Base-by-base conservation (phyloP, 371 early-diverging fungal species). In the Funneliformis caledonium region DNA sequence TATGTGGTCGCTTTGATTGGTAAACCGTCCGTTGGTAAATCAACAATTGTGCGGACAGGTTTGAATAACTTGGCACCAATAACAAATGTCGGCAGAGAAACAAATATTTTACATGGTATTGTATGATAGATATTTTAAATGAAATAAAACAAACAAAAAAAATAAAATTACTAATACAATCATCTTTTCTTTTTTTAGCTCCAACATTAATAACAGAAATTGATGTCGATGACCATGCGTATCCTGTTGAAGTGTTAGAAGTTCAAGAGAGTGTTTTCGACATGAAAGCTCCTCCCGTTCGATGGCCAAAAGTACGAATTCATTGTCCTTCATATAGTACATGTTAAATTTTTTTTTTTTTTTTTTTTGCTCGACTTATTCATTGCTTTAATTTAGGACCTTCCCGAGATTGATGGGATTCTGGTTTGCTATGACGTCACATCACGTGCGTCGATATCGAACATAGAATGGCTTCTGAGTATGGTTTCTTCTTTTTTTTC, bases 191-290 rank as follows among this genome's bases (percentile, higher is more conserved):
- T 52, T 52, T 43, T 45, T 43, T 69, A 59, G 59, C 59, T 7
- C 59, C 74, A 12, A 59, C 59, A 5, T 52, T 74, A 16, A 59
- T 59, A 52, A 37, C 74, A 74, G 74, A 74, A 42, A 74, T 74
- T 43, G 74, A 74, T 31, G 74, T 74, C 10, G 74, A 74, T 60
- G 74, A 74, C 56, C 56, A 26, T 0, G 26, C 10, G 11, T 74
- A 74, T 37, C 74, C 74, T 14, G 74, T 74, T 6, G 74, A 74
- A 74, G 74, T 74, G 33, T 9, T 74, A 31, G 74, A 74, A 74
- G 37, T 74, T 37, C 56, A 37, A 52, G 74, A 74, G 31, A 43
- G 56, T 74, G 74, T 74, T 37, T 74, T 74, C 56, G 74, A 74
- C 22, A 74, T 74, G 74, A 50, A 60, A 33, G 5, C 74, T 56